phyloP scores from a whole-genome alignment of 106 monocot species.

The Acanthochlamys bracteata region DNA sequence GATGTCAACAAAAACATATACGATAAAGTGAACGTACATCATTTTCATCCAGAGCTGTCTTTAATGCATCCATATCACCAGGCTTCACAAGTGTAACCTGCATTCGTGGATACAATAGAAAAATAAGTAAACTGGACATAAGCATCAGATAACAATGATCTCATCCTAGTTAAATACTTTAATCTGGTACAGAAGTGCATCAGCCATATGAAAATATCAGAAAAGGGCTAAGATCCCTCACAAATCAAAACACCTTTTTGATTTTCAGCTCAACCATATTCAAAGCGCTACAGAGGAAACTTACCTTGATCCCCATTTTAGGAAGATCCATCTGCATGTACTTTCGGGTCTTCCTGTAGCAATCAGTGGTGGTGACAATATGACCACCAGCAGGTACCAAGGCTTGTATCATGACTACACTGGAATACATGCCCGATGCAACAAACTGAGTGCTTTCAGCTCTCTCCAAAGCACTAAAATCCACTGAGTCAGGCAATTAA shows the following conservation, averaged over 20 bases:
- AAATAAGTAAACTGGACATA: not conserved
- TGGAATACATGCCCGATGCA: slow-evolving; percentile 90
- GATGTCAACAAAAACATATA: not conserved
- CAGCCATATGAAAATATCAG: too few species aligned
- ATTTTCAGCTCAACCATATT: too few species aligned
- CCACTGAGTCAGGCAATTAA: not conserved
- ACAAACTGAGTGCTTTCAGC: slow-evolving; percentile 89
- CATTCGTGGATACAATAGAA: slow-evolving; percentile 7
- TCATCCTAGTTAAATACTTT: too few species aligned
- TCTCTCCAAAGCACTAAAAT: slow-evolving; percentile 66
- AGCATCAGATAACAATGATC: not conserved
- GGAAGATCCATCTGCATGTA: slow-evolving; percentile 88
- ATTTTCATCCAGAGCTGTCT: slow-evolving; percentile 59
- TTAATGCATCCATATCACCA: slow-evolving; percentile 66
- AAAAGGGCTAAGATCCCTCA: too few species aligned
- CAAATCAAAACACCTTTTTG: too few species aligned
- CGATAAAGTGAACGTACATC: slow-evolving; percentile 34
- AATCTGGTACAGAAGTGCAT: too few species aligned
- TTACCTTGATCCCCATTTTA: slow-evolving; percentile 78
- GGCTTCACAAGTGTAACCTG: slow-evolving; percentile 86
- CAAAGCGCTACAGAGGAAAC: not conserved
- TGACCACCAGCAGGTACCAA: slow-evolving; percentile 94
- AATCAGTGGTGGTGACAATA: slow-evolving; percentile 89
- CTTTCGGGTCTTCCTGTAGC: slow-evolving; percentile 88
- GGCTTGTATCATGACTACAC: slow-evolving; percentile 47